phyloP scores from a whole-genome alignment of 2,329 filamentous ascomycete genomes.

The Pezicula radicicola region DNA sequence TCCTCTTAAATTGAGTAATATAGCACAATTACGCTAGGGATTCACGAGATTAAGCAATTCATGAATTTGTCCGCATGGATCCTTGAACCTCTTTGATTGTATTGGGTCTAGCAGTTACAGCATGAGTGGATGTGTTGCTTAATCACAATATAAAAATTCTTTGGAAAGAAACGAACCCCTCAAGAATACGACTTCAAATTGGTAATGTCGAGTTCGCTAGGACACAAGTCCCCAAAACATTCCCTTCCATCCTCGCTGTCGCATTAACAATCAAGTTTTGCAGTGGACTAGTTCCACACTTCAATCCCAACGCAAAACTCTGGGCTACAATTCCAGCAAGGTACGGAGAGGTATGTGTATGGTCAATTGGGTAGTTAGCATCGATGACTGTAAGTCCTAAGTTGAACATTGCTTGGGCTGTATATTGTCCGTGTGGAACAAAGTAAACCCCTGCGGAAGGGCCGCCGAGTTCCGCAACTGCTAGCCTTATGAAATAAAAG shows the following conservation, averaged over 20 bases:
- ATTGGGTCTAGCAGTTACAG: too few relatives aligned
- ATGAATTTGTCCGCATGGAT: too few relatives aligned
- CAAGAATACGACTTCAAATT: conserved; percentile 4
- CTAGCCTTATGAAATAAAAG: conserved; percentile 7
- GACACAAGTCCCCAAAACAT: conserved; percentile 13
- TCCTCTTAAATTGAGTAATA: too few relatives aligned
- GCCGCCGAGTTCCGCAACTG: conserved; percentile 15
- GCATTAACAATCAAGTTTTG: conserved; percentile 12
- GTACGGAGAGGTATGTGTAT: conserved; percentile 54
- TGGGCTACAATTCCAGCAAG: conserved; percentile 51
- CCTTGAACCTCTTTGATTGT: too few relatives aligned
- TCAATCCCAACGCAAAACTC: conserved; percentile 39
- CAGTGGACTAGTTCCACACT: conserved; percentile 15
- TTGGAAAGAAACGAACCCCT: too few relatives aligned
- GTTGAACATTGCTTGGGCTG: conserved; percentile 14
- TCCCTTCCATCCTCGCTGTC: conserved; percentile 13
- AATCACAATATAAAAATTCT: too few relatives aligned
- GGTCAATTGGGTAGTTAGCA: conserved; percentile 50
- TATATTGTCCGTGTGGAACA: conserved; percentile 17
- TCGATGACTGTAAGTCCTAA: conserved; percentile 45
- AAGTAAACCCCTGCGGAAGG: conserved; percentile 15
- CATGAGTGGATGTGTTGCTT: too few relatives aligned
- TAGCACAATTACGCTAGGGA: too few relatives aligned
- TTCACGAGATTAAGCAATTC: too few relatives aligned
- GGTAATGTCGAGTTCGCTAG: conserved; percentile 12